These are phyloP conservation scores for Solanum sparsipilum DNA, from an alignment of 257 asterid species.

Conservation along the genomic window DNA sequence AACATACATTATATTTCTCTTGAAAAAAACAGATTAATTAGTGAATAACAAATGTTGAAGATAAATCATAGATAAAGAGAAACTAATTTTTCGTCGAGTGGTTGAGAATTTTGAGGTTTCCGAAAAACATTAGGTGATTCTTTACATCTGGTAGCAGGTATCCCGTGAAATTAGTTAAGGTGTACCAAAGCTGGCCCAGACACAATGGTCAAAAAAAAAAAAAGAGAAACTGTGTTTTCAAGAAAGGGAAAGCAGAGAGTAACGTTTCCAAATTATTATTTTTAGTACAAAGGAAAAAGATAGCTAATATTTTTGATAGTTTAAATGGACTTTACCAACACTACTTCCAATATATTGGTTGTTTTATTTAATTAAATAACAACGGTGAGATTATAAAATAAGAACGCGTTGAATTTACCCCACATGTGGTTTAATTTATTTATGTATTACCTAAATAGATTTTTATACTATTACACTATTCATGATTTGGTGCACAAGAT, in stretches of 20 bases:
- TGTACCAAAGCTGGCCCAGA: accelerated
- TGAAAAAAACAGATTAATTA: background rate
- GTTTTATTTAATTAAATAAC: background rate
- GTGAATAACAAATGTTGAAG: background rate
- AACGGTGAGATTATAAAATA: background rate
- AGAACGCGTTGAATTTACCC: background rate
- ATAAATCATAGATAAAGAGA: background rate
- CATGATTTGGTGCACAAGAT: background rate
- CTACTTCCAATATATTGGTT: background rate
- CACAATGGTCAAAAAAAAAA: no score
- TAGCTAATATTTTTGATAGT: background rate
- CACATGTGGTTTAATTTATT: background rate
- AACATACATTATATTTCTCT: background rate
- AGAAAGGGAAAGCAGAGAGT: background rate
- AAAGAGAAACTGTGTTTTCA: background rate
- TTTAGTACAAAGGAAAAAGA: background rate
- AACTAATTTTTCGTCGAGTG: background rate
- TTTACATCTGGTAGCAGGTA: no score
- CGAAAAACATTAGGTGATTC: accelerated
- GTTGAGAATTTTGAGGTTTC: accelerated
- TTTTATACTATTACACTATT: background rate
- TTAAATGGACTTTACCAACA: background rate
- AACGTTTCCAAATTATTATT: background rate
- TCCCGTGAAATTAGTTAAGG: background rate
- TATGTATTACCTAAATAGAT: background rate